phyloP scores from a whole-genome alignment of 2,329 filamentous ascomycete genomes.

The Fusarium anguioides region DNA sequence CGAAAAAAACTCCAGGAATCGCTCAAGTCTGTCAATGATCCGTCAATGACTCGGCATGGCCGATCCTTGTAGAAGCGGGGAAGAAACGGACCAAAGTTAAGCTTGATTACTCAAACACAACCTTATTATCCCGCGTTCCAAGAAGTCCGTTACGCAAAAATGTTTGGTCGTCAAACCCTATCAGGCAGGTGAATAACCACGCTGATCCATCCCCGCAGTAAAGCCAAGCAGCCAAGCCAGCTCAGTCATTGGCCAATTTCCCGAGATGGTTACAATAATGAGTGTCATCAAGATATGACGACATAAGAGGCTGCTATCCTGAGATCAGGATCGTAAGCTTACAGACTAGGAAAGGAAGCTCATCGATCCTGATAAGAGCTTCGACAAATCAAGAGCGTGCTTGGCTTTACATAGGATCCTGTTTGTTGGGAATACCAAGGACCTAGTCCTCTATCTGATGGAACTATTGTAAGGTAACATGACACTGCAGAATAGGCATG shows the following conservation, averaged over 20 bases:
- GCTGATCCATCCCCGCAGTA: constrained; percentile 21
- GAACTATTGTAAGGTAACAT: constrained; percentile 37
- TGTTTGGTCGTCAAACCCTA: constrained; percentile 12
- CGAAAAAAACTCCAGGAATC: background rate
- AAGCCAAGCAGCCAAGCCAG: constrained; percentile 26
- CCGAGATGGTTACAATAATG: constrained; percentile 26
- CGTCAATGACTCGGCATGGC: background rate
- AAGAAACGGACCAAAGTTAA: background rate
- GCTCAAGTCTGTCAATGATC: background rate
- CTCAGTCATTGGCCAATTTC: constrained; percentile 23
- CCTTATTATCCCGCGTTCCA: constrained; percentile 10
- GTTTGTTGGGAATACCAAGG: constrained; percentile 21
- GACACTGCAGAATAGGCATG: background rate
- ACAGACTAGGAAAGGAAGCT: constrained; percentile 29
- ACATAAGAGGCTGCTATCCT: constrained; percentile 29
- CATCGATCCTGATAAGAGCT: constrained; percentile 6
- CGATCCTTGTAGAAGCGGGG: background rate
- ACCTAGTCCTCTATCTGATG: constrained; percentile 6
- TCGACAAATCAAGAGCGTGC: constrained; percentile 22
- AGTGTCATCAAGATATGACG: constrained; percentile 28
- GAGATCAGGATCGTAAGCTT: constrained; percentile 33
- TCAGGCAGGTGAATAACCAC: constrained; percentile 28
- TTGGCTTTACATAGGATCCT: constrained; percentile 5
- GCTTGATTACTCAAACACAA: constrained; percentile 18
- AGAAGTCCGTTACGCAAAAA: constrained; percentile 25